These are phyloP conservation scores for Coemansia sp. DNA, from an alignment of 192 early-diverging fungal species.

Conservation along the genomic window DNA sequence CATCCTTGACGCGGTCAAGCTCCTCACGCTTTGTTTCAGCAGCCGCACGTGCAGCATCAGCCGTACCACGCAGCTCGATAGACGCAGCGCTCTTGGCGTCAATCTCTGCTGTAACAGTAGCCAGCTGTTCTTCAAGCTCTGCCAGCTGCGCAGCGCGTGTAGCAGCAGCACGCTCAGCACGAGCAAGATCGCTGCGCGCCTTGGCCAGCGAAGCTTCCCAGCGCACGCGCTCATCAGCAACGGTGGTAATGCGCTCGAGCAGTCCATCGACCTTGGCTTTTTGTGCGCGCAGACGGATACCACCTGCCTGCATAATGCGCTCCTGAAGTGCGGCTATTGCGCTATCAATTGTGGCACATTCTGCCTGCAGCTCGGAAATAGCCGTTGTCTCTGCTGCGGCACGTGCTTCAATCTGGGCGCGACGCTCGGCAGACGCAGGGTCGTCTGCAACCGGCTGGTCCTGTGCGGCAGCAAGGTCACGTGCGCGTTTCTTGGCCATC, in stretches of 20 bases:
- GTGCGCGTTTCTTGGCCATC: slow-evolving; percentile 67
- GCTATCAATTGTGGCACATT: slow-evolving; percentile 65
- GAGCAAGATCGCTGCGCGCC: slow-evolving; percentile 70
- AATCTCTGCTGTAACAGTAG: slow-evolving; percentile 60
- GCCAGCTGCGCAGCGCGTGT: slow-evolving; percentile 65
- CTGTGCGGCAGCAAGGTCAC: slow-evolving; percentile 30
- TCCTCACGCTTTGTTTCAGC: slow-evolving; percentile 68
- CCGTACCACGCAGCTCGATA: slow-evolving; percentile 46
- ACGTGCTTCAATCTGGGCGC: slow-evolving; percentile 43
- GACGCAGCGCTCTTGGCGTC: slow-evolving; percentile 56
- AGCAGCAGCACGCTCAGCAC: slow-evolving; percentile 61
- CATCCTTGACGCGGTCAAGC: slow-evolving; percentile 62
- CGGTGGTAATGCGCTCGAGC: slow-evolving; percentile 67
- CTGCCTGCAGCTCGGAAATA: slow-evolving; percentile 55
- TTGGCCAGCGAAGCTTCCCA: slow-evolving; percentile 70
- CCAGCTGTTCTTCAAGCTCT: slow-evolving; percentile 62
- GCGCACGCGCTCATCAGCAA: slow-evolving; percentile 70
- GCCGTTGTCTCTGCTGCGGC: slow-evolving; percentile 50
- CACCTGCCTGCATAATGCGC: slow-evolving; percentile 88
- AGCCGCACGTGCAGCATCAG: slow-evolving; percentile 33
- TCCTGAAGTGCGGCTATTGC: slow-evolving; percentile 82
- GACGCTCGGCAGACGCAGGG: slow-evolving; percentile 32
- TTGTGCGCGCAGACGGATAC: slow-evolving; percentile 81
- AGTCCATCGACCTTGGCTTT: slow-evolving; percentile 81
- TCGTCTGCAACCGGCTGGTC: slow-evolving; percentile 19